Conservation (phyloP, 306 rosid genomes). For the Pueraria montana region DNA sequence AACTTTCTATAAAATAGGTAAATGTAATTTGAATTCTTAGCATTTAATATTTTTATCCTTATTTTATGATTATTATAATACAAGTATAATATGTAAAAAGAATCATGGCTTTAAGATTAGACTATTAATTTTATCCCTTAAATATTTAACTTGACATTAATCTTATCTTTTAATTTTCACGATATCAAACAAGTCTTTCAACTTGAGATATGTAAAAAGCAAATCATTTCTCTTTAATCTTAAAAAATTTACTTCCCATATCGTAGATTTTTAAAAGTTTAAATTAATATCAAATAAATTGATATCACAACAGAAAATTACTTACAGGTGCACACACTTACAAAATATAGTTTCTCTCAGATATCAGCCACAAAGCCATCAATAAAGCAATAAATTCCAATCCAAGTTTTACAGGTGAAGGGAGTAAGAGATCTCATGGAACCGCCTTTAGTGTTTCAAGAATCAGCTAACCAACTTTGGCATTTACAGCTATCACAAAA, state of each 20-base stretch:
- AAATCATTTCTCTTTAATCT: not conserved
- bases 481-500: conserved; percentile 21
- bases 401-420: not conserved
- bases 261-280: not conserved
- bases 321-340: not conserved
- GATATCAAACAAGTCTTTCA: not conserved
- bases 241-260: not conserved
- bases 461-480: conserved; percentile 5
- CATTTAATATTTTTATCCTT: too few species aligned
- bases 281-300: too few species aligned
- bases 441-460: not conserved
- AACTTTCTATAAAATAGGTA: too few species aligned
- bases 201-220: not conserved
- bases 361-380: not conserved
- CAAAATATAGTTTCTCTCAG: not conserved
- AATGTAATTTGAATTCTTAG: too few species aligned
- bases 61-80: not conserved
- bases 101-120: not conserved
- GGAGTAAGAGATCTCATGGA: not conserved
- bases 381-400: not conserved
- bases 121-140: not conserved
- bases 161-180: not conserved
- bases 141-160: not conserved
- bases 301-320: not conserved
- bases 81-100: not conserved